phyloP scores from a whole-genome alignment of 306 rosid species.

The Prunus mira region DNA sequence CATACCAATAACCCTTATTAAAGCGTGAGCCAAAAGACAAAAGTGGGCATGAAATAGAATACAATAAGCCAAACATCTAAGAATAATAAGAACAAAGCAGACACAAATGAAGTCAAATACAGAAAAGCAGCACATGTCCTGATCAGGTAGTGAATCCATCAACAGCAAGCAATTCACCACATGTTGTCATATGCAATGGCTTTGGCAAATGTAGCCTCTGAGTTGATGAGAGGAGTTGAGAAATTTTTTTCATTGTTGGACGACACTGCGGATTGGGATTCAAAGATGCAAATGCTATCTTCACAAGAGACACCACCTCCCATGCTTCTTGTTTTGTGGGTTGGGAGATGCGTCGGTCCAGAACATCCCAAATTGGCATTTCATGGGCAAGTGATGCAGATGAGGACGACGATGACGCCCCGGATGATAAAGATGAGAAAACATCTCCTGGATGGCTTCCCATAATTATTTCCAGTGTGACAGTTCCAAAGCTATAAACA shows the following conservation, averaged over 20 bases:
- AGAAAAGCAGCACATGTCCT: too few relatives aligned
- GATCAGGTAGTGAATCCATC: too few relatives aligned
- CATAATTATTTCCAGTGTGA: background rate
- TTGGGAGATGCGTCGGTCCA: slow-evolving; percentile 1
- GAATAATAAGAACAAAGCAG: too few relatives aligned
- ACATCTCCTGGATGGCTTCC: background rate
- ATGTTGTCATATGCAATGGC: background rate
- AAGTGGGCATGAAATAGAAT: too few relatives aligned
- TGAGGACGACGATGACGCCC: background rate
- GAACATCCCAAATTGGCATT: background rate
- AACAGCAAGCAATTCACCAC: background rate
- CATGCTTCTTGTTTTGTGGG: background rate
- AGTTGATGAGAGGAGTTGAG: background rate
- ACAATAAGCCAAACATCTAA: too few relatives aligned
- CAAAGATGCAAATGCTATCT: background rate
- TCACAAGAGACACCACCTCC: background rate
- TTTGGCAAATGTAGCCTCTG: background rate
- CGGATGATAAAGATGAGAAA: background rate
- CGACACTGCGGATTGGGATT: background rate
- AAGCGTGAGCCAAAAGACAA: too few relatives aligned
- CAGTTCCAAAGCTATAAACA: slow-evolving; percentile 27
- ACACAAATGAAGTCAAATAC: too few relatives aligned
- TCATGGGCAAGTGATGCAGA: background rate
- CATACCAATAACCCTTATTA: too few relatives aligned
- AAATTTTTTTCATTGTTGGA: slow-evolving; percentile 5